Percentiles rank a stretch among this genome's conserved stretches.
Conservation (phyloP, 1,139 yeast genomes). For the Blastobotrys elegans region DNA sequence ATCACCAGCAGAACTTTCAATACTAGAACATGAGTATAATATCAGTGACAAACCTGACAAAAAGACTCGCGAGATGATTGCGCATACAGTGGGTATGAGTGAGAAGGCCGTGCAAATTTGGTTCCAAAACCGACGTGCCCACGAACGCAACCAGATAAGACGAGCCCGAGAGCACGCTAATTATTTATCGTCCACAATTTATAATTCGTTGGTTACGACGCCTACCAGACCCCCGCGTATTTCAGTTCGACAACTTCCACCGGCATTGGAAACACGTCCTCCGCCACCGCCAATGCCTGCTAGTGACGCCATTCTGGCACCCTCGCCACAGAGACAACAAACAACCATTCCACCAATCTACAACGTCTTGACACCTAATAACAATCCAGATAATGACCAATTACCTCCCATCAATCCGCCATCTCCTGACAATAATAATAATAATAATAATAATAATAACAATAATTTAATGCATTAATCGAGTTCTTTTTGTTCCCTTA, state of each 20-base stretch:
- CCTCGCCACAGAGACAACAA: neutral
- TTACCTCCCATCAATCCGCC: neutral
- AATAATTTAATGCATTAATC: neutral
- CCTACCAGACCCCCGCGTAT: neutral
- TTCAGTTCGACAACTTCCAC: neutral
- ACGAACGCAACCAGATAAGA: slow-evolving; percentile 50
- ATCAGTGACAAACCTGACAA: slow-evolving; percentile 78
- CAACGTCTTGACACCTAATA: neutral
- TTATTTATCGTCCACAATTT: too few species aligned
- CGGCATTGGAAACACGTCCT: neutral
- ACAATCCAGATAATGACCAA: neutral
- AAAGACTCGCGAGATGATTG: slow-evolving; percentile 67
- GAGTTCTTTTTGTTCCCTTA: neutral
- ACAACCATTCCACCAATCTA: neutral
- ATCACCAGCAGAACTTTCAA: slow-evolving; percentile 74
- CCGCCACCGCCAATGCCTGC: neutral
- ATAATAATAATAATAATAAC: neutral
- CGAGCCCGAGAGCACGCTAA: neutral
- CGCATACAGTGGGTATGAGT: slow-evolving; percentile 76
- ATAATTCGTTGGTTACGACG: too few species aligned
- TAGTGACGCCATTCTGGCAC: neutral
- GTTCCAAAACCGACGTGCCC: slow-evolving; percentile 95
- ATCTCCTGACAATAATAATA: neutral
- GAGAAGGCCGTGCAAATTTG: slow-evolving; percentile 97
- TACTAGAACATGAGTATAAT: slow-evolving; percentile 74